Conservation (phyloP, 345 rosid species). For the Mangifera indica region DNA sequence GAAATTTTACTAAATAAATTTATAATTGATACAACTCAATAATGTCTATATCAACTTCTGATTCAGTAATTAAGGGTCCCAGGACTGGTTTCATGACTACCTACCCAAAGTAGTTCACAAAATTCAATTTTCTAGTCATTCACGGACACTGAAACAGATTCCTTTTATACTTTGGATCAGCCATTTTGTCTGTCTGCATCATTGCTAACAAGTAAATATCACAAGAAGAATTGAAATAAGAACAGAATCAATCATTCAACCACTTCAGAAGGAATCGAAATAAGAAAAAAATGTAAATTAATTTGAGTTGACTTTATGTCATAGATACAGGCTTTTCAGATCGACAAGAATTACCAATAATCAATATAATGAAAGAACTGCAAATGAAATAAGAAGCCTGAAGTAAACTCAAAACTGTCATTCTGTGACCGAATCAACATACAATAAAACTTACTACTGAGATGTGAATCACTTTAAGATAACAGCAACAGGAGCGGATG, state of each 20-base stretch:
- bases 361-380: constrained; percentile 24
- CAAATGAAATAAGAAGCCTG: constrained; percentile 19
- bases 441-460: constrained; percentile 3
- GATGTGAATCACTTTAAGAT: constrained; percentile 13
- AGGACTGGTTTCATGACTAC: no score
- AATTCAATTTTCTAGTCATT: not conserved
- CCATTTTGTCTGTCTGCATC: not conserved
- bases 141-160: not conserved
- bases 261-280: not conserved
- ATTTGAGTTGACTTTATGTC: constrained; percentile 15
- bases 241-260: not conserved
- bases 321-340: constrained; percentile 22
- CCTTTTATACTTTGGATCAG: not conserved
- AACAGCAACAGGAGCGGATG: constrained; percentile 19
- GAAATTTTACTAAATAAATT: no score
- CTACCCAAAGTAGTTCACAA: not conserved
- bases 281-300: constrained; percentile 3
- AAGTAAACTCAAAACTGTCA: constrained; percentile 19
- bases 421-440: constrained; percentile 20
- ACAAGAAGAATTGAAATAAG: not conserved
- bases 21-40: no score
- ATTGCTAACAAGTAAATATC: not conserved
- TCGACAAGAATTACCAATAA: constrained; percentile 18
- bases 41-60: no score
- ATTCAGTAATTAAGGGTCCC: no score